A percentile compares a stretch with the other conserved stretches of the same genome.
phyloP scores from a whole-genome alignment of 768 basidiomycete genomes.

The Lentinula detonsa region DNA sequence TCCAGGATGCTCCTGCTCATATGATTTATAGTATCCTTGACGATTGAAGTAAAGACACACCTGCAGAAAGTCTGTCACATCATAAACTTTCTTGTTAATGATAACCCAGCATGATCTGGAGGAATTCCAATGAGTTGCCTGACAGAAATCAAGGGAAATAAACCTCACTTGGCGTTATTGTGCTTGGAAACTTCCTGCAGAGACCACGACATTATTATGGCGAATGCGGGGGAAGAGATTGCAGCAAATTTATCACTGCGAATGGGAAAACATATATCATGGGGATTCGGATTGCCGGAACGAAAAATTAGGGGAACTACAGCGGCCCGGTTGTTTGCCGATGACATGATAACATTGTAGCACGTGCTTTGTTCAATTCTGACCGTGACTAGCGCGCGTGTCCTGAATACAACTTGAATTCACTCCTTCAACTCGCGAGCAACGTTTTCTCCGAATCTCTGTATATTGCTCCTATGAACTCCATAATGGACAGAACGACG shows the following conservation, averaged over 20 bases:
- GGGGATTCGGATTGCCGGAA: neutral
- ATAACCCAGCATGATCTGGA: conserved; percentile 80
- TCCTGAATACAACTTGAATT: neutral
- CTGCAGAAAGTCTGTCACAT: conserved; percentile 74
- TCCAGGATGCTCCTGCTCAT: conserved; percentile 60
- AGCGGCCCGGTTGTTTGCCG: neutral
- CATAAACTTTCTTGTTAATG: conserved; percentile 75
- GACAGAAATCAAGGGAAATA: neutral
- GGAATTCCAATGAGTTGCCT: conserved; percentile 8
- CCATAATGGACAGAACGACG: conserved; percentile 32
- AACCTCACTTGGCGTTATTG: conserved; percentile 39
- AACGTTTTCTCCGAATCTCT: neutral
- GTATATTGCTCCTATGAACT: conserved; percentile 25
- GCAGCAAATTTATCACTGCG: neutral
- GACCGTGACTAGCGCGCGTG: conserved; percentile 19
- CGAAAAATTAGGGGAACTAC: neutral
- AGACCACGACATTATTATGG: conserved; percentile 28
- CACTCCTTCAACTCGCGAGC: neutral
- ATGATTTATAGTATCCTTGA: neutral
- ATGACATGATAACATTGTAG: neutral
- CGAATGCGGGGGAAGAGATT: conserved; percentile 12
- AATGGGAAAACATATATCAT: neutral
- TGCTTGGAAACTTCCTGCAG: conserved; percentile 59
- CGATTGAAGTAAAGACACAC: conserved; percentile 26
- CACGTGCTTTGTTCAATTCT: neutral